These are phyloP conservation scores for Fusarium albidum DNA, from an alignment of 2,329 filamentous ascomycete genomes.

Conservation along the genomic window DNA sequence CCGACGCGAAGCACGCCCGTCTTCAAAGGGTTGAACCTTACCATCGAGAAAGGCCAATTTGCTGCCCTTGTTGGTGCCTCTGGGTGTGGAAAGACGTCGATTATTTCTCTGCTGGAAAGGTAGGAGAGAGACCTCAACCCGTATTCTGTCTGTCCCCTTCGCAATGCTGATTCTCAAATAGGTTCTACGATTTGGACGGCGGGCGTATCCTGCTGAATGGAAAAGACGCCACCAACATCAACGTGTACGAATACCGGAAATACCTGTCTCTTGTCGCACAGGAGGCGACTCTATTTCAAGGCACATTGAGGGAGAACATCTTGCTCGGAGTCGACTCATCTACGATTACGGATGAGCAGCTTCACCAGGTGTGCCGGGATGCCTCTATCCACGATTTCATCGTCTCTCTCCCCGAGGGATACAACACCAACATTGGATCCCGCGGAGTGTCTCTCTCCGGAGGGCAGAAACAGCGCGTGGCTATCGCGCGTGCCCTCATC, in stretches of 20 bases:
- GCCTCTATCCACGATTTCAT: constrained; percentile 79
- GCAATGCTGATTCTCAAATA: constrained; percentile 24
- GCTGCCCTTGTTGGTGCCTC: constrained; percentile 75
- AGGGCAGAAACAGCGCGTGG: constrained; percentile 76
- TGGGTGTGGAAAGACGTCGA: constrained; percentile 77
- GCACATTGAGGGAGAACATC: constrained; percentile 75
- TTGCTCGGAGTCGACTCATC: constrained; percentile 68
- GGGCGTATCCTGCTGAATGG: constrained; percentile 73
- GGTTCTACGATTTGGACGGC: constrained; percentile 73
- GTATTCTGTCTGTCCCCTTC: neutral
- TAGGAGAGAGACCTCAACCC: constrained; percentile 6
- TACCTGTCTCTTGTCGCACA: constrained; percentile 77
- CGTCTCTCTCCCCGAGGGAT: constrained; percentile 70
- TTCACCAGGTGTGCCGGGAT: constrained; percentile 63
- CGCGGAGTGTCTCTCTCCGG: constrained; percentile 72
- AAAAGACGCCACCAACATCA: constrained; percentile 64
- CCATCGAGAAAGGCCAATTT: constrained; percentile 73
- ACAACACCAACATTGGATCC: constrained; percentile 72
- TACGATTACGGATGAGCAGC: constrained; percentile 58
- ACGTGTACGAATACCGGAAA: constrained; percentile 69
- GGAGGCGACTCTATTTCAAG: constrained; percentile 76
- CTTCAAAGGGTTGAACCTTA: constrained; percentile 69
- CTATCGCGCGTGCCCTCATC: constrained; percentile 74
- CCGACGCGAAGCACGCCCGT: constrained; percentile 65
- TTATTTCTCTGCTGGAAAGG: constrained; percentile 69